Conservation (phyloP, 140 eudicot genomes). For the Stevia rebaudiana region DNA sequence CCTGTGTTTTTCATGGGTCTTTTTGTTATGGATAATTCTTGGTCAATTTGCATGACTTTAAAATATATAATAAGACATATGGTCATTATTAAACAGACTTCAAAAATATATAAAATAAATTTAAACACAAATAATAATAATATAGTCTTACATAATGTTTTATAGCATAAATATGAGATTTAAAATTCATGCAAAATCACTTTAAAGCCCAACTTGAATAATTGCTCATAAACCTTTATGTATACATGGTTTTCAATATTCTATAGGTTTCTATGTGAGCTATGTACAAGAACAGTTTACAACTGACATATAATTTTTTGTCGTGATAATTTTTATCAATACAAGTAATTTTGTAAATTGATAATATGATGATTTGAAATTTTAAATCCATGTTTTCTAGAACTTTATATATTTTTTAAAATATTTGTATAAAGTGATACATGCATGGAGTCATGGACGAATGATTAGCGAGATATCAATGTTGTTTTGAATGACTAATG, state of each 20-base stretch:
- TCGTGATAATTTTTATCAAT: too few relatives aligned
- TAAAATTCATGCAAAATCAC: not conserved
- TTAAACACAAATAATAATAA: not conserved
- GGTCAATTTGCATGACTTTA: not conserved
- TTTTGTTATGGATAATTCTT: conserved; percentile 16
- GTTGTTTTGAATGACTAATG: too few relatives aligned
- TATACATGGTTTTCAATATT: not conserved
- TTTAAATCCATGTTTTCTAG: too few relatives aligned
- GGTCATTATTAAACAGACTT: conserved; percentile 1
- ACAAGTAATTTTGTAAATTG: too few relatives aligned
- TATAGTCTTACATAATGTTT: not conserved
- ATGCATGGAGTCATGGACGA: too few relatives aligned
- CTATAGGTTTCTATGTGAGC: too few relatives aligned
- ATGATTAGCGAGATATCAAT: too few relatives aligned
- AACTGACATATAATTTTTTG: too few relatives aligned
- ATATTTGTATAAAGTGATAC: too few relatives aligned
- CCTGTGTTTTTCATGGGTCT: conserved; percentile 21
- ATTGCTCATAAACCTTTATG: not conserved
- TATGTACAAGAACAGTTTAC: too few relatives aligned
- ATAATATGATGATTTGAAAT: too few relatives aligned
- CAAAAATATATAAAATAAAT: not conserved
- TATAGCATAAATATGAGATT: not conserved
- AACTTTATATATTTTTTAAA: too few relatives aligned
- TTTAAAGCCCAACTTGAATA: not conserved
- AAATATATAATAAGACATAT: conserved; percentile 6